Evolutionary conservation across 2,329 filamentous ascomycete genomes (phyloP).

Genomic region (Chrysoporthe cubensis): DNA sequence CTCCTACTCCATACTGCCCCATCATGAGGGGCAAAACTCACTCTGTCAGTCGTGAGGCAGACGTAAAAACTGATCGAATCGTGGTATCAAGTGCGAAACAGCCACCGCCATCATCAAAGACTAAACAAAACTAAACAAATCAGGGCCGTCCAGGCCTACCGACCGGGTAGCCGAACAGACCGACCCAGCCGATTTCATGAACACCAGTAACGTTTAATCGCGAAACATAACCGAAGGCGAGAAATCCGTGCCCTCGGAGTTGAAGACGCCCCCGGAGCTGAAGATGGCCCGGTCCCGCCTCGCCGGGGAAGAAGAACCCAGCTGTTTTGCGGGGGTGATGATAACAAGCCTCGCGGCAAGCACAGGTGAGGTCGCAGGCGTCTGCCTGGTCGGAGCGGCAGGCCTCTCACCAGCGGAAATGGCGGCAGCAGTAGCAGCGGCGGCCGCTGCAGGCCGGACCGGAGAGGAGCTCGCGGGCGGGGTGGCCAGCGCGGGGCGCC

Average conservation of each 20-base stretch:
- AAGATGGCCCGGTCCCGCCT: not conserved
- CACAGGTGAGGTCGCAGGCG: not conserved
- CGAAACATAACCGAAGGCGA: slow-evolving; percentile 13
- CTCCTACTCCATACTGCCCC: not conserved
- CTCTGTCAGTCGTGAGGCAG: not conserved
- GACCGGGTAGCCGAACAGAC: not conserved
- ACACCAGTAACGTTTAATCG: not conserved
- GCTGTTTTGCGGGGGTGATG: not conserved
- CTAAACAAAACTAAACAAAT: not conserved
- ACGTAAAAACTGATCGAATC: not conserved
- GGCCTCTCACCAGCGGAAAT: not conserved
- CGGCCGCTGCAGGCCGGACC: not conserved
- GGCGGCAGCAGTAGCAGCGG: not conserved
- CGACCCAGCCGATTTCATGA: not conserved
- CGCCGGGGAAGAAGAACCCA: not conserved
- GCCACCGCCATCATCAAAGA: not conserved
- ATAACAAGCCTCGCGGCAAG: not conserved
- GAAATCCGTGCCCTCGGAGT: slow-evolving; percentile 11
- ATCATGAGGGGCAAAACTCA: not conserved
- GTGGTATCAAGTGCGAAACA: slow-evolving; percentile 11
- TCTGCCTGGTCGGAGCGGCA: not conserved
- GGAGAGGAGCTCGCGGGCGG: not conserved
- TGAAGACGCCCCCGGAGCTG: slow-evolving; percentile 1
- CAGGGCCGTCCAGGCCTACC: not conserved
- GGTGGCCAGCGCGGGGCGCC: not conserved